A percentile compares a stretch with the other conserved stretches of the same genome.
Evolutionary conservation across 345 rosid species (phyloP).

Genomic region (Aquilaria sinensis): DNA sequence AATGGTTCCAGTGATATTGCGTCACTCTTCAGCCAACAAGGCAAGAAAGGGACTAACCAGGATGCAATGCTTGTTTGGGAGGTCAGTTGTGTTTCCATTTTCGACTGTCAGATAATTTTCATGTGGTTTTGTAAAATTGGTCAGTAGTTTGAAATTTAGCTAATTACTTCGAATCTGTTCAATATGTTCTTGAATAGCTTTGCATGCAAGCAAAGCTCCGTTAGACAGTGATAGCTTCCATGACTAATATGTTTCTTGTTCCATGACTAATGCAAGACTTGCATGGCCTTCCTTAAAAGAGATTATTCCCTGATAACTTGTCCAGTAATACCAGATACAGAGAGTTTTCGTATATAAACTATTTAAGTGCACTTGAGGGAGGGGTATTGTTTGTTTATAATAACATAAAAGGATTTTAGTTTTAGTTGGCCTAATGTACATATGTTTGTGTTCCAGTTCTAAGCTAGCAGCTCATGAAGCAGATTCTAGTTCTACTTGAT

Average conservation of each 20-base stretch:
- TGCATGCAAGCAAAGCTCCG: not conserved
- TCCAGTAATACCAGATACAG: too few species aligned
- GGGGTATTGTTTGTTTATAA: too few species aligned
- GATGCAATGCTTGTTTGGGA: slow-evolving; percentile 99
- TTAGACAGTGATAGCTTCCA: not conserved
- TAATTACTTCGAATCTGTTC: not conserved
- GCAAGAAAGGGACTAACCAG: slow-evolving; percentile 98
- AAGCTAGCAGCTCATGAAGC: too few species aligned
- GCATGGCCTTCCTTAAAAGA: too few species aligned
- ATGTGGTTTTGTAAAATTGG: slow-evolving; percentile 2
- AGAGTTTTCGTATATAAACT: too few species aligned
- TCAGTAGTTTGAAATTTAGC: not conserved
- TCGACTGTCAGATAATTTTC: slow-evolving; percentile 6
- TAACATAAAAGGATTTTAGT: too few species aligned
- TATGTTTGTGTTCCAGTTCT: too few species aligned
- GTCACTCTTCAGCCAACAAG: slow-evolving; percentile 84
- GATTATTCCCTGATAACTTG: too few species aligned
- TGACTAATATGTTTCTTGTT: not conserved
- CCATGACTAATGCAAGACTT: too few species aligned
- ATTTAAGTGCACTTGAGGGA: too few species aligned
- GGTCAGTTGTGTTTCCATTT: slow-evolving; percentile 40
- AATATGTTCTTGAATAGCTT: slow-evolving; percentile 7
- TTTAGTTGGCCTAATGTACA: too few species aligned
- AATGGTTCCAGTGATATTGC: slow-evolving; percentile 84
- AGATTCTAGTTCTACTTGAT: too few species aligned